Evolutionary conservation across 208 protist species (phyloP).

Genomic region (Trypanosoma cruzi): DNA sequence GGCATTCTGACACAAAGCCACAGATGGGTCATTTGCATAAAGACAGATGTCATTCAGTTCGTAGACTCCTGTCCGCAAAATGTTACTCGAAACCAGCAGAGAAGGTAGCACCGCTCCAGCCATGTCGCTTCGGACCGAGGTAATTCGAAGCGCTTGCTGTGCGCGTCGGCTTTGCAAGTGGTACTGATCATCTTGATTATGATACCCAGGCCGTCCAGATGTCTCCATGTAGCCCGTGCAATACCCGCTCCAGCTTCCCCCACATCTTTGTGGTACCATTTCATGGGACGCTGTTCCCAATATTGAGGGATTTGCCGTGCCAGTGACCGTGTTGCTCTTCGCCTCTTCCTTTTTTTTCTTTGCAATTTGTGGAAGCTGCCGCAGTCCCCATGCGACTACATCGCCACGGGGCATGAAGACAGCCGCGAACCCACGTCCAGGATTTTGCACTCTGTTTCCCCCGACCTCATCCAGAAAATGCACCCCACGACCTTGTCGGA

Average conservation of each 20-base stretch:
- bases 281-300: neutral
- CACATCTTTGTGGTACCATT: neutral
- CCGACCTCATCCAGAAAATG: constrained; percentile 16
- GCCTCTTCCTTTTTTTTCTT: neutral
- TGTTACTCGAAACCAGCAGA: constrained; percentile 16
- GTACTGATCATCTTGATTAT: neutral
- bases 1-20: constrained; percentile 12
- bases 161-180: neutral
- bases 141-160: neutral
- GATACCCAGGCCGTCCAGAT: neutral
- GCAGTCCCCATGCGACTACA: constrained; percentile 41
- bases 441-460: constrained; percentile 14
- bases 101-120: constrained; percentile 7
- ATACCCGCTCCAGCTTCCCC: neutral
- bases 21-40: constrained; percentile 18
- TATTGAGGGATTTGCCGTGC: neutral
- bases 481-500: neutral
- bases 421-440: constrained; percentile 36
- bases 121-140: neutral
- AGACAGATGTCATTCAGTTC: constrained; percentile 21
- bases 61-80: constrained; percentile 9
- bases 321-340: neutral
- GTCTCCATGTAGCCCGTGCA: neutral
- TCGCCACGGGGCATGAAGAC: constrained; percentile 52
- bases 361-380: neutral